These are phyloP conservation scores for Talaromyces sp. DNA, from an alignment of 2,329 filamentous ascomycete species.

Conservation along the genomic window DNA sequence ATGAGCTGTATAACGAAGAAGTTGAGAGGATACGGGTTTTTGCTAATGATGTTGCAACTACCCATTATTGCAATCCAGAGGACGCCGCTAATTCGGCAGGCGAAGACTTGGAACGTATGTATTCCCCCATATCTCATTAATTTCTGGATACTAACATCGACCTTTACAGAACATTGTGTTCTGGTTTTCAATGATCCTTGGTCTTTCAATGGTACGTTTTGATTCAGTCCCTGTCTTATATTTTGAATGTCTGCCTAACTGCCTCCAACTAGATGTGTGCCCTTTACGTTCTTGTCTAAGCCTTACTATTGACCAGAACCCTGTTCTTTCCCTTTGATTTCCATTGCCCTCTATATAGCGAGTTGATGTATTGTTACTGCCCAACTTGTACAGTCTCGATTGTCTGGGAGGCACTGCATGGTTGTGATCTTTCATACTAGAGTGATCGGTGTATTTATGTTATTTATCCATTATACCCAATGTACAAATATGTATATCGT, in stretches of 20 bases:
- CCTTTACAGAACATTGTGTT: slow-evolving; percentile 67
- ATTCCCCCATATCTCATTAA: neutral
- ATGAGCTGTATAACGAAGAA: slow-evolving; percentile 99
- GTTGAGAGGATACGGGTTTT: slow-evolving; percentile 85
- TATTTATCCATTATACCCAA: neutral
- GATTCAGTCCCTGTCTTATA: slow-evolving; percentile 11
- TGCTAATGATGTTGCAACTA: slow-evolving; percentile 94
- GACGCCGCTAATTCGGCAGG: slow-evolving; percentile 69
- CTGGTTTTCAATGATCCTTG: slow-evolving; percentile 88
- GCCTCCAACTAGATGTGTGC: slow-evolving; percentile 51
- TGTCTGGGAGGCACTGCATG: neutral
- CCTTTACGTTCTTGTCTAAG: slow-evolving; percentile 56
- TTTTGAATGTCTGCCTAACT: neutral
- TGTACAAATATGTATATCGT: neutral
- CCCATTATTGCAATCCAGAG: slow-evolving; percentile 91
- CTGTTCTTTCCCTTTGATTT: neutral
- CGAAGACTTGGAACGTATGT: slow-evolving; percentile 68
- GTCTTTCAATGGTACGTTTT: slow-evolving; percentile 67
- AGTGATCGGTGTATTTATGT: neutral
- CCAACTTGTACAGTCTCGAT: neutral
- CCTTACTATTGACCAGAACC: neutral
- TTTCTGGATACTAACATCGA: slow-evolving; percentile 14
- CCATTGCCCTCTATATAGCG: neutral
- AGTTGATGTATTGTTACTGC: neutral
- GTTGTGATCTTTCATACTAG: neutral